Evolutionary conservation across 1,284 basidiomycete genomes (phyloP), one percentile per base, ranked within the genome.

Genomic region (Agroathelia rolfsii): DNA sequence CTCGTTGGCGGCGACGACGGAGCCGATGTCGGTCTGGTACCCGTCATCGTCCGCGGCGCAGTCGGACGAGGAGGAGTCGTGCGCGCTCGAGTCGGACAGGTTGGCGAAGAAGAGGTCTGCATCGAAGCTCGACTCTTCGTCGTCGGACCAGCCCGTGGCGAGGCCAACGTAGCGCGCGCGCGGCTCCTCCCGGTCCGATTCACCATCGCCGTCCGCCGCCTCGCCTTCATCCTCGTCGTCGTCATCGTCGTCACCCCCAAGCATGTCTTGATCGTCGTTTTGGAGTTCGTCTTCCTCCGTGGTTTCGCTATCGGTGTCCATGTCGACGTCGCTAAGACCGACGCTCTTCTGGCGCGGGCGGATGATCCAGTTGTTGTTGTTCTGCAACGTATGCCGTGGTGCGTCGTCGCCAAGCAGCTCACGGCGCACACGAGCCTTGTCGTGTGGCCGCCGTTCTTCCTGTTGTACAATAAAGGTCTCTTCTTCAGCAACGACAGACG

Each of bases 61-160:
- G 31, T 57, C 58, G n/a, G 47, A 47, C 11, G 52, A 53, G 5
- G 49, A 48, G 11, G 45, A 46, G 30, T 58, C 61, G n/a, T n/a
- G n/a, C n/a, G n/a, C n/a, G n/a, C n/a, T n/a, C 1, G 64, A 56
- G 43, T 73, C 76, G 14, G 73, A 71, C 20, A 85, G 66, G 47
- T 80, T 78, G 24, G 75, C 70, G 47, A 84, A 85, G 56, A 84
- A 84, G 0, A 86, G 50, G 42, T 85, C 80, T 3, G 81, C 82
- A 42, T 85, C 80, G 43, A 81, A 82, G 37, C 68, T 72, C 2
- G 71, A 78, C 46, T 82, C 79, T 43, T 80, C 80, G 8, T 56
- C 58, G 28, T 58, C 69, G 22, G 77, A 80, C 68, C 79, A 85
- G 24, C 74, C 73, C 13, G 67, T 76, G 37, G 66, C 75, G 35